Evolutionary conservation across 139 green algal species (phyloP).

Genomic region (Ettlia oleoabundans): DNA sequence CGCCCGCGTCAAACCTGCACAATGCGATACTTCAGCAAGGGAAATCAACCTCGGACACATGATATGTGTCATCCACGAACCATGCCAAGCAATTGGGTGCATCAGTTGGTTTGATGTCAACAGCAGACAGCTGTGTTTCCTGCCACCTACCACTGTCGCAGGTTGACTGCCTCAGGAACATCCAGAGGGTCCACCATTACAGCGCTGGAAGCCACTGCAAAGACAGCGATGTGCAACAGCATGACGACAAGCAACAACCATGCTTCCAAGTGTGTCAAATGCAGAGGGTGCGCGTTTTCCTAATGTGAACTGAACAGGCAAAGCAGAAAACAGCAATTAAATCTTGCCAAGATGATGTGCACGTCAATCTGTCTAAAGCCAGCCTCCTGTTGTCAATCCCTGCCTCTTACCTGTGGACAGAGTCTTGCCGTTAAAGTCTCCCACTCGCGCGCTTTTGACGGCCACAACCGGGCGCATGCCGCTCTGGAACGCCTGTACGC

Average conservation of each 20-base stretch:
- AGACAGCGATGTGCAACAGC: background rate
- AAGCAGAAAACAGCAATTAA: too few species aligned
- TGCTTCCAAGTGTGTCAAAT: too few species aligned
- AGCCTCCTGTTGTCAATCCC: background rate
- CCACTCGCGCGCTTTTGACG: slow-evolving; percentile 84
- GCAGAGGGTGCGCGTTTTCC: too few species aligned
- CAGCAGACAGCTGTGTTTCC: too few species aligned
- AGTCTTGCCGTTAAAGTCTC: slow-evolving; percentile 95
- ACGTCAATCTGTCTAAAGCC: too few species aligned
- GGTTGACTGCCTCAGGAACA: slow-evolving; percentile 59
- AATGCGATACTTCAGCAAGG: too few species aligned
- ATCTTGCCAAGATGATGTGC: too few species aligned
- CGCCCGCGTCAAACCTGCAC: slow-evolving; percentile 63
- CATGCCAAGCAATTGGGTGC: background rate
- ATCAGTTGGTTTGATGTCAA: too few species aligned
- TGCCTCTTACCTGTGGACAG: slow-evolving; percentile 61
- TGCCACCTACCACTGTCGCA: slow-evolving; percentile 68
- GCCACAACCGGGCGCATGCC: slow-evolving; percentile 79
- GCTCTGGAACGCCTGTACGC: slow-evolving; percentile 5
- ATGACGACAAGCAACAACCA: background rate
- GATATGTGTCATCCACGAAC: background rate
- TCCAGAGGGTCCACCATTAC: slow-evolving; percentile 81
- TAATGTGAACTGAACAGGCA: too few species aligned
- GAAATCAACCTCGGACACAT: too few species aligned
- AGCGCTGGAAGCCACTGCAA: slow-evolving; percentile 63